Conservation (phyloP, 306 rosid species). For the Dalbergia cochinchinensis region DNA sequence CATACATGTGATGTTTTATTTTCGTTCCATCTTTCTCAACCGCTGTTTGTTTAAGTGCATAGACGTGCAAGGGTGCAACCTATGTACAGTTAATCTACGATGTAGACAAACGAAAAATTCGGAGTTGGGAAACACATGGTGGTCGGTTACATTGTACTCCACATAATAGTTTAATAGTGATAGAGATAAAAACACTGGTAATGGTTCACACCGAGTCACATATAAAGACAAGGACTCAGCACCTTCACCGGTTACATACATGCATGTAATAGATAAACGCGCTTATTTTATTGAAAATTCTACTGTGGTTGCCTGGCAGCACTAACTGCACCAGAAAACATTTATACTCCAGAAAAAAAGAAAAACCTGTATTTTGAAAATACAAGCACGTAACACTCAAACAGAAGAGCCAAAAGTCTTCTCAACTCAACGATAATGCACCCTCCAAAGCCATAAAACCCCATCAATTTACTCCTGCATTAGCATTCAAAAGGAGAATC, state of each 20-base stretch:
- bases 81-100: not conserved
- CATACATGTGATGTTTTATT: too few relatives aligned
- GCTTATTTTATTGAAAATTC: conserved; percentile 23
- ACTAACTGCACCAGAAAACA: too few relatives aligned
- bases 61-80: not conserved
- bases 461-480: conserved; percentile 52
- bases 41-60: too few relatives aligned
- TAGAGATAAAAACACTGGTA: conserved; percentile 7
- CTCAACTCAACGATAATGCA: conserved; percentile 36
- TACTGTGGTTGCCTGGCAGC: not conserved
- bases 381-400: conserved; percentile 19
- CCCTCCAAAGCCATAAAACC: conserved; percentile 27
- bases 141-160: not conserved
- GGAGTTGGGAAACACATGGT: not conserved
- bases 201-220: conserved; percentile 29
- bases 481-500: conserved; percentile 1
- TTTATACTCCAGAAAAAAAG: too few relatives aligned
- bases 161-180: not conserved
- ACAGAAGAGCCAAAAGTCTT: conserved; percentile 17
- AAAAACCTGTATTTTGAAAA: not conserved
- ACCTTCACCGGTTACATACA: conserved; percentile 22
- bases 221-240: conserved; percentile 24
- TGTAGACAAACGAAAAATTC: not conserved
- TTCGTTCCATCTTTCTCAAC: too few relatives aligned
- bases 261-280: conserved; percentile 11